These are phyloP conservation scores for Lepraria neglecta DNA, from an alignment of 495 filamentous ascomycete genomes.

Conservation along the genomic window DNA sequence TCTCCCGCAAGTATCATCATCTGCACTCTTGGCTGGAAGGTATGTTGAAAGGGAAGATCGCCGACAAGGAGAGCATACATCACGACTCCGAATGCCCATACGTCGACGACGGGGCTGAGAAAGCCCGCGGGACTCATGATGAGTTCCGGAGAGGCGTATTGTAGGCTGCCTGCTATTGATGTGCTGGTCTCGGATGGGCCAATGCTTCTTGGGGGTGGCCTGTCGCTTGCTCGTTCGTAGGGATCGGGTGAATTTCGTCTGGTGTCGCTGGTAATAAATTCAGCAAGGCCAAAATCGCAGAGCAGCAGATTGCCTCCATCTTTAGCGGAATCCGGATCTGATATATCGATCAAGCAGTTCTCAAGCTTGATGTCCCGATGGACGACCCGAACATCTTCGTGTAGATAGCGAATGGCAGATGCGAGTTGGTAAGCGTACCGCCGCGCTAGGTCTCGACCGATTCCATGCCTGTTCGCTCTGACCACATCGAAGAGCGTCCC, in stretches of 20 bases:
- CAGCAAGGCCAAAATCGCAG: slow-evolving; percentile 72
- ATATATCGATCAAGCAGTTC: slow-evolving; percentile 63
- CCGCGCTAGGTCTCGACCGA: slow-evolving; percentile 48
- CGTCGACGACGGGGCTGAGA: slow-evolving; percentile 53
- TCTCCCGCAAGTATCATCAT: slow-evolving; percentile 56
- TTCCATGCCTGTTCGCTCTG: slow-evolving; percentile 51
- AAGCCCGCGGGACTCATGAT: slow-evolving; percentile 45
- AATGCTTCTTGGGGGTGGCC: slow-evolving; percentile 43
- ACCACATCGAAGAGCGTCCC: slow-evolving; percentile 68
- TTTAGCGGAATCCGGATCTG: slow-evolving; percentile 38
- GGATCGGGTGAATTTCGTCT: slow-evolving; percentile 41
- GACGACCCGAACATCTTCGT: slow-evolving; percentile 64
- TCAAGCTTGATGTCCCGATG: slow-evolving; percentile 74
- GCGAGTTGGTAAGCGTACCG: slow-evolving; percentile 64
- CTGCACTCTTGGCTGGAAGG: slow-evolving; percentile 52
- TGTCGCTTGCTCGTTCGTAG: slow-evolving; percentile 40
- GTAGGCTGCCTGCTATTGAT: slow-evolving; percentile 54
- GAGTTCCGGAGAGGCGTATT: slow-evolving; percentile 60
- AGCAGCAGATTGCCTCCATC: slow-evolving; percentile 58
- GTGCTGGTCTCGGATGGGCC: slow-evolving; percentile 53
- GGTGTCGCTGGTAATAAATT: slow-evolving; percentile 58
- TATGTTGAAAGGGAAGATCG: slow-evolving; percentile 60
- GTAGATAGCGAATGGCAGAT: slow-evolving; percentile 63
- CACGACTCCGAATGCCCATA: slow-evolving; percentile 70
- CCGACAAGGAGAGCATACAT: slow-evolving; percentile 58